phyloP scores from a whole-genome alignment of 2,329 filamentous ascomycete genomes.

The Fusarium mangiferae region DNA sequence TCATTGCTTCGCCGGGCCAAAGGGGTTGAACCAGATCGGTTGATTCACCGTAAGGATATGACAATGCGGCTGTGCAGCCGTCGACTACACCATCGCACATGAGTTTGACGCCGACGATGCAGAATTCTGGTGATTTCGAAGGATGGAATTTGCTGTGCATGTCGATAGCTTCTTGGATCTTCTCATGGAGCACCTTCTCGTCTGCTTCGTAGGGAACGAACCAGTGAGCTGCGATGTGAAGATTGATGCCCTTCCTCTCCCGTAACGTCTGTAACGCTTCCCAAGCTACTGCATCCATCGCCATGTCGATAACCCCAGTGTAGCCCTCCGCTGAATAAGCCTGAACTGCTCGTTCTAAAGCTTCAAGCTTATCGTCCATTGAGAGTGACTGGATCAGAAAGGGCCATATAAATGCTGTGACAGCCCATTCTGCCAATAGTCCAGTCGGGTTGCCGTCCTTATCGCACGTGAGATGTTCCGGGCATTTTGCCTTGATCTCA shows the following conservation, averaged over 20 bases:
- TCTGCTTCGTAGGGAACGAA: slow-evolving; percentile 53
- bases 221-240: slow-evolving; percentile 60
- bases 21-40: slow-evolving; percentile 58
- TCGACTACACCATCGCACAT: slow-evolving; percentile 74
- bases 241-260: slow-evolving; percentile 46
- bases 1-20: slow-evolving; percentile 63
- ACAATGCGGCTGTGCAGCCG: slow-evolving; percentile 70
- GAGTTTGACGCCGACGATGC: slow-evolving; percentile 70
- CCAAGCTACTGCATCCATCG: slow-evolving; percentile 63
- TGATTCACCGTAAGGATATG: slow-evolving; percentile 66
- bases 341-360: slow-evolving; percentile 55
- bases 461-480: slow-evolving; percentile 58
- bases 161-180: slow-evolving; percentile 57
- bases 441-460: slow-evolving; percentile 56
- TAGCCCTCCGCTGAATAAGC: slow-evolving; percentile 59
- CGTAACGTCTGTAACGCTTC: slow-evolving; percentile 52
- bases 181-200: slow-evolving; percentile 49
- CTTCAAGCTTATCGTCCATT: slow-evolving; percentile 54
- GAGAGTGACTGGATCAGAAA: slow-evolving; percentile 54
- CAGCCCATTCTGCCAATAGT: slow-evolving; percentile 57
- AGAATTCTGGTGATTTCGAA: slow-evolving; percentile 44
- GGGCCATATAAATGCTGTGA: slow-evolving; percentile 60
- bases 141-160: slow-evolving; percentile 47
- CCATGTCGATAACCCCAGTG: slow-evolving; percentile 63
- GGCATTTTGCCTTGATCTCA: slow-evolving; percentile 53